phyloP scores from a whole-genome alignment of 2,329 filamentous ascomycete species.

The Basipetospora chlamydospora region DNA sequence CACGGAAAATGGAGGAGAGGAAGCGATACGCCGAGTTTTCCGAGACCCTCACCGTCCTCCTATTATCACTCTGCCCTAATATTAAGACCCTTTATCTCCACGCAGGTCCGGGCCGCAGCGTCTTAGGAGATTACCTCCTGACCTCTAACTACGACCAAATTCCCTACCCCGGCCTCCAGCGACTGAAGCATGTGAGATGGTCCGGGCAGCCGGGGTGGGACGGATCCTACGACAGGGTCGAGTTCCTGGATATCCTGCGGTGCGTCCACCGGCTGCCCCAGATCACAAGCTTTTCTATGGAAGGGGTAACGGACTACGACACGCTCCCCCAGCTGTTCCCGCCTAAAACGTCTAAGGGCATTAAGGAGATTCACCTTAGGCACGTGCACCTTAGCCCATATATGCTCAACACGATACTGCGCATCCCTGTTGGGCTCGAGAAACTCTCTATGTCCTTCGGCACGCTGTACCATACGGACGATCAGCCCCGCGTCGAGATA shows the following conservation, averaged over 20 bases:
- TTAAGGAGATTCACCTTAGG: conserved; percentile 7
- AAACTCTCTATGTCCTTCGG: conserved; percentile 4
- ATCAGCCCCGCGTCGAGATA: background rate
- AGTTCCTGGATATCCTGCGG: conserved; percentile 4
- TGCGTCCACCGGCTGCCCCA: conserved; percentile 8
- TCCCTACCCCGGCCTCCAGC: conserved; percentile 3
- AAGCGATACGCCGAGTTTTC: no score
- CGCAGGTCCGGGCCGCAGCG: background rate
- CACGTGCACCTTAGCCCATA: conserved; percentile 5
- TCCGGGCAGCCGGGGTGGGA: background rate
- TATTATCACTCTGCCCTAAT: conserved; percentile 2
- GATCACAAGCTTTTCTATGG: conserved; percentile 5
- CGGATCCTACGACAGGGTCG: conserved; percentile 1
- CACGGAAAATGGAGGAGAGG: no score
- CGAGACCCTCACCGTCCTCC: background rate
- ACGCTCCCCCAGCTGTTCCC: conserved; percentile 4
- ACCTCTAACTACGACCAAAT: conserved; percentile 6
- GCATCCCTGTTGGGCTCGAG: conserved; percentile 7
- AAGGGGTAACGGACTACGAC: conserved; percentile 7
- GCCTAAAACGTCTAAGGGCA: background rate
- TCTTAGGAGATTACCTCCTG: conserved; percentile 3
- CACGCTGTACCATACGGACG: background rate
- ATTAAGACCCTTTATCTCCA: background rate
- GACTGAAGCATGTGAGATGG: background rate
- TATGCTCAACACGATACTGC: conserved; percentile 7